Evolutionary conservation across 441 rosid genomes (phyloP).

Genomic region (Corymbia calophylla): DNA sequence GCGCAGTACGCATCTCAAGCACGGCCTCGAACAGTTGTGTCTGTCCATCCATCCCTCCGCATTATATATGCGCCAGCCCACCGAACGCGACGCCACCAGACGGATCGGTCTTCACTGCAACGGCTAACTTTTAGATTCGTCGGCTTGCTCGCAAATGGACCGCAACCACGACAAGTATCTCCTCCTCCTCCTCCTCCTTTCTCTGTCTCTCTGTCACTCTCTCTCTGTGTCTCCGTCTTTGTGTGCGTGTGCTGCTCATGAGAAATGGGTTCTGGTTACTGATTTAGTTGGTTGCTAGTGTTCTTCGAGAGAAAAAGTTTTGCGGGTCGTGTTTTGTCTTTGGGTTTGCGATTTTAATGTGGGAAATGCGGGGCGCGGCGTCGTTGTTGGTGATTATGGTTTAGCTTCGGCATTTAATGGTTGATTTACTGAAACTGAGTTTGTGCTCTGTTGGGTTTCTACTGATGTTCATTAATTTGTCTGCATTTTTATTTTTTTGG

Average conservation of each 20-base stretch:
- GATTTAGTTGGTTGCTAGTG: neutral
- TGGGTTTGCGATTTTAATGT: neutral
- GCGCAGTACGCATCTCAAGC: constrained; percentile 2
- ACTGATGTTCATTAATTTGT: neutral
- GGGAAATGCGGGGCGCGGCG: neutral
- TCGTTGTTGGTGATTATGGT: neutral
- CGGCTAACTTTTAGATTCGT: constrained; percentile 18
- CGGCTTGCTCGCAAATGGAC: constrained; percentile 27
- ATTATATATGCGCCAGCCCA: neutral
- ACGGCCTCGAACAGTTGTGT: neutral
- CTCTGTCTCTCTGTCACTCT: neutral
- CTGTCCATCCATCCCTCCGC: neutral
- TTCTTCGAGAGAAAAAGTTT: neutral
- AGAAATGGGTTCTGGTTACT: neutral
- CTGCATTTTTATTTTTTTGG: neutral
- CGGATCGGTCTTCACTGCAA: neutral
- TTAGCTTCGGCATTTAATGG: neutral
- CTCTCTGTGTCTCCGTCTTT: neutral
- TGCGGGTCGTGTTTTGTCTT: neutral
- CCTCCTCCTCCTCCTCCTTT: neutral
- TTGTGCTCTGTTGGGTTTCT: neutral
- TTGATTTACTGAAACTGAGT: neutral
- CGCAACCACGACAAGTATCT: constrained; percentile 30
- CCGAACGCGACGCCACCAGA: neutral
- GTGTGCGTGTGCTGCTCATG: neutral